Conservation (phyloP, 1,284 basidiomycete species). For the Boletus subluridellus region DNA sequence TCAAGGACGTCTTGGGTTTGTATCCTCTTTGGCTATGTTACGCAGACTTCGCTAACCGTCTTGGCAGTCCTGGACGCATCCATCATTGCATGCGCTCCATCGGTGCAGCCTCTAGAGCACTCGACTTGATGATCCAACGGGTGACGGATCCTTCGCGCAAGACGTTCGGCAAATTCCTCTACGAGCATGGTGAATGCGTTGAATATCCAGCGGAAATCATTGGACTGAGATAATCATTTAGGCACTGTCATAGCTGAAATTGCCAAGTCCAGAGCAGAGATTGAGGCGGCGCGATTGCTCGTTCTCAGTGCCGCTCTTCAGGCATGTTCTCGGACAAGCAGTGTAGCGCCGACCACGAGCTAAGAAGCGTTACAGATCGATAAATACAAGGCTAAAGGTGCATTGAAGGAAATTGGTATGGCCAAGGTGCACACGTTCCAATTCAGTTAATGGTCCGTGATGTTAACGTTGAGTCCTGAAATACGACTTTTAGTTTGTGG, state of each 20-base stretch:
- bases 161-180: slow-evolving; percentile 91
- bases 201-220: background rate
- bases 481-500: slow-evolving; percentile 65
- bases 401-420: slow-evolving; percentile 95
- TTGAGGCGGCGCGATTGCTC: slow-evolving; percentile 82
- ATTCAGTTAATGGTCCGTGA: background rate
- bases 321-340: slow-evolving; percentile 36
- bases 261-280: slow-evolving; percentile 89
- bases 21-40: slow-evolving; percentile 4
- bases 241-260: slow-evolving; percentile 89
- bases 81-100: slow-evolving; percentile 99
- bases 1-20: slow-evolving; percentile 91
- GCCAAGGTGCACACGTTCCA: slow-evolving; percentile 65
- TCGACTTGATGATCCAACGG: slow-evolving; percentile 88
- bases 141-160: slow-evolving; percentile 87
- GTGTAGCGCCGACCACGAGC: background rate
- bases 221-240: slow-evolving; percentile 30
- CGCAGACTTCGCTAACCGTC: slow-evolving; percentile 2
- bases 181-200: slow-evolving; percentile 73
- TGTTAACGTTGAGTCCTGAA: slow-evolving; percentile 4
- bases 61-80: slow-evolving; percentile 81
- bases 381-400: slow-evolving; percentile 86
- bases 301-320: slow-evolving; percentile 92
- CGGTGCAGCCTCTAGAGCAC: slow-evolving; percentile 79
- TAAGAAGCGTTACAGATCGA: slow-evolving; percentile 69